Percentiles rank a stretch among this genome's conserved stretches.
phyloP scores from a whole-genome alignment of 2,329 filamentous ascomycete species.

The Fusarium sp. region DNA sequence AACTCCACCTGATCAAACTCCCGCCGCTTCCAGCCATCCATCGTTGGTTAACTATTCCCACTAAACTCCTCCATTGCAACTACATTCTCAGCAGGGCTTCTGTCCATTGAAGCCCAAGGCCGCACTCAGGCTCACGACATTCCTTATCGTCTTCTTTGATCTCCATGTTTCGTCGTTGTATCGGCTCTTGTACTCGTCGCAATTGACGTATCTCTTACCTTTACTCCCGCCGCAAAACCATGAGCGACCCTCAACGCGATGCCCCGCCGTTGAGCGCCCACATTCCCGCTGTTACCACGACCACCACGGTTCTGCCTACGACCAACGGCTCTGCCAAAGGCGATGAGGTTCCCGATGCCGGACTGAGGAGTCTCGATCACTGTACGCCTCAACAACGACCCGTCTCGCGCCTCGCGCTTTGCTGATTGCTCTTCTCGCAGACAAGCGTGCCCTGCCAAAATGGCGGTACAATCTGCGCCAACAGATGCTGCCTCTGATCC shows the following conservation, averaged over 20 bases:
- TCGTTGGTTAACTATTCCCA: neutral
- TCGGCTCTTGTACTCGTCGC: constrained; percentile 23
- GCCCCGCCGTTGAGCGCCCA: constrained; percentile 41
- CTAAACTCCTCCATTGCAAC: constrained; percentile 18
- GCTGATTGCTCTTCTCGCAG: constrained; percentile 54
- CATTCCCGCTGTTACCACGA: constrained; percentile 19
- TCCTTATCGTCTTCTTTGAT: constrained; percentile 1
- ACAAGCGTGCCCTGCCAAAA: constrained; percentile 81
- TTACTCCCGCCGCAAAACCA: constrained; percentile 32
- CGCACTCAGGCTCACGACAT: constrained; percentile 18
- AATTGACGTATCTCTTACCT: constrained; percentile 31
- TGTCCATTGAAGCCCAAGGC: constrained; percentile 6
- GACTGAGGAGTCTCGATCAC: constrained; percentile 81
- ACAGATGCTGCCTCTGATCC: constrained; percentile 82
- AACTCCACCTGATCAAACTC: constrained; percentile 29
- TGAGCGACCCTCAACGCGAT: constrained; percentile 47
- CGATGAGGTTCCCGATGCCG: constrained; percentile 67
- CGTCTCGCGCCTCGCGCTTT: neutral
- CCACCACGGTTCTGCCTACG: constrained; percentile 18
- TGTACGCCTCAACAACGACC: constrained; percentile 56
- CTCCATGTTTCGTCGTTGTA: constrained; percentile 30
- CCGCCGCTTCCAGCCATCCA: constrained; percentile 1
- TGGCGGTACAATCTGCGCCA: constrained; percentile 92
- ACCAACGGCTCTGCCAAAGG: constrained; percentile 28
- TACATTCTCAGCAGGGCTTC: constrained; percentile 11